A percentile compares a stretch with the other conserved stretches of the same genome.
Conservation (phyloP, 2,329 filamentous ascomycete genomes). For the Blastomyces silverae region DNA sequence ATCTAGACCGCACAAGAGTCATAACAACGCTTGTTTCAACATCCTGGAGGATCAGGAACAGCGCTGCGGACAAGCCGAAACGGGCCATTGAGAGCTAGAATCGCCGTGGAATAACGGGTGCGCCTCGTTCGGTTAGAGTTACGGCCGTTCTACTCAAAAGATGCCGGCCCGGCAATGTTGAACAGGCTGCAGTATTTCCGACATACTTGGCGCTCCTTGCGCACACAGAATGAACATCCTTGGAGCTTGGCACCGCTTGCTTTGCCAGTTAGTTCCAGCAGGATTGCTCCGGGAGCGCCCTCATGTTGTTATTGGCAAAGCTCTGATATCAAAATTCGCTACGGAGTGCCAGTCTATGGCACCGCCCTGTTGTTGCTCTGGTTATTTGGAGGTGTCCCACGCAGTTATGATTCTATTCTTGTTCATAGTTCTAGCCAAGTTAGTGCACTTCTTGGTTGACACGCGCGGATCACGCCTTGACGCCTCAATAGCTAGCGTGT, state of each 20-base stretch:
- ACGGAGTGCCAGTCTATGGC: no score
- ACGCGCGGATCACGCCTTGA: not conserved
- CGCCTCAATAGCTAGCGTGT: not conserved
- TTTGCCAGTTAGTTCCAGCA: no score
- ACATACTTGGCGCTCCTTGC: not conserved
- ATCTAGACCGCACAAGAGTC: no score
- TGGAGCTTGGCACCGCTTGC: not conserved
- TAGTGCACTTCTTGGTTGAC: not conserved
- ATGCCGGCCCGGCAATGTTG: not conserved
- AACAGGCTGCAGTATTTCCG: not conserved
- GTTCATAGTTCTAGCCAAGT: no score
- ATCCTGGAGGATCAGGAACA: no score
- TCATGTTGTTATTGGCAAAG: no score
- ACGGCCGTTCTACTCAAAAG: not conserved
- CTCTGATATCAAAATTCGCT: no score
- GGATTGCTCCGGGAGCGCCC: no score
- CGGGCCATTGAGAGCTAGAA: not conserved
- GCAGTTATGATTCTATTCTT: no score
- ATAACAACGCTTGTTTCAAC: not conserved
- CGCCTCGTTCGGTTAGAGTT: not conserved
- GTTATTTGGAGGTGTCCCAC: no score
- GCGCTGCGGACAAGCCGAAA: no score
- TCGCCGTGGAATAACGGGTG: not conserved
- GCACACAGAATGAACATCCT: not conserved
- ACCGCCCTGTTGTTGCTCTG: no score